Evolutionary conservation across 2,329 filamentous ascomycete species (phyloP).

Genomic region (Penicillium sclerotiorum): DNA sequence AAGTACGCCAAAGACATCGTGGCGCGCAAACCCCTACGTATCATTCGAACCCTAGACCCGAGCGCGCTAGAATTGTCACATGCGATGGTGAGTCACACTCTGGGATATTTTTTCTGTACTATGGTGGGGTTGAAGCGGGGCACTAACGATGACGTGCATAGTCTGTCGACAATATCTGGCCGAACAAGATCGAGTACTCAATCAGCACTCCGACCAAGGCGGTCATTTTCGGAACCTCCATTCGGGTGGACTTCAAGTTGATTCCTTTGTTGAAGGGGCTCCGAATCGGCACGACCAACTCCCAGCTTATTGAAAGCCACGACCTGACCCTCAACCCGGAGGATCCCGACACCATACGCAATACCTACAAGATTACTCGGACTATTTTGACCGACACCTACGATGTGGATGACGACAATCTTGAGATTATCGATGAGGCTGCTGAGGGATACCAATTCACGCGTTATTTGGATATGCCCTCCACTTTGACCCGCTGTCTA

Average conservation of each 20-base stretch:
- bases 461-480: slow-evolving; percentile 70
- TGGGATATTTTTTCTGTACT: neutral
- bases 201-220: slow-evolving; percentile 93
- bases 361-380: slow-evolving; percentile 64
- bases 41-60: slow-evolving; percentile 76
- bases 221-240: slow-evolving; percentile 85
- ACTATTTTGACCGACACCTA: slow-evolving; percentile 69
- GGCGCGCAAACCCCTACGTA: slow-evolving; percentile 74
- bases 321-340: slow-evolving; percentile 62
- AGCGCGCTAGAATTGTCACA: slow-evolving; percentile 78
- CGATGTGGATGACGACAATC: slow-evolving; percentile 68
- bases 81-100: slow-evolving; percentile 65
- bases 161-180: slow-evolving; percentile 94
- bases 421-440: slow-evolving; percentile 58
- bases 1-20: slow-evolving; percentile 87
- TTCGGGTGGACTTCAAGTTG: slow-evolving; percentile 82
- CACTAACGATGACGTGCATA: slow-evolving; percentile 31
- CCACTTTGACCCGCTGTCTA: slow-evolving; percentile 77
- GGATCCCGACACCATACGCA: slow-evolving; percentile 42
- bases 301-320: slow-evolving; percentile 77
- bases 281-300: slow-evolving; percentile 77
- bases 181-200: slow-evolving; percentile 95
- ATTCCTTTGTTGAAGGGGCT: slow-evolving; percentile 88
- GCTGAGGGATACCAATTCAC: slow-evolving; percentile 64
- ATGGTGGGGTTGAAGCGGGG: slow-evolving; percentile 2